Base-by-base conservation (phyloP, 1,139 yeast genomes). In the Suhomyces kunorum region DNA sequence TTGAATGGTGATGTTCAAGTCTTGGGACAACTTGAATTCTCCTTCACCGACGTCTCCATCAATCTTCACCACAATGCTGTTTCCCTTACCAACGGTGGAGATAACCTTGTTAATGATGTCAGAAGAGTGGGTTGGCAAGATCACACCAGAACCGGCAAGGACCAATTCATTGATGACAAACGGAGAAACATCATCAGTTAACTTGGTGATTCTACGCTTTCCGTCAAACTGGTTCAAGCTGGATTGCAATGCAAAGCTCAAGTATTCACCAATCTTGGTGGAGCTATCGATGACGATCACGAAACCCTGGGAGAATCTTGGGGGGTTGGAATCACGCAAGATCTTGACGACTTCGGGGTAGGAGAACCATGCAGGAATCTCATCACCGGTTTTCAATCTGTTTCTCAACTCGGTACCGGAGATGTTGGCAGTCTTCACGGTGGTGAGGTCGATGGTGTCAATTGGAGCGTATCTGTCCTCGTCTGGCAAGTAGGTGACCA, bases 291-390 rank as follows among this genome's bases (percentile, higher is more conserved):
- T 71, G 48, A 80, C 74, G 50, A 83, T 68, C 8, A 87, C 88
- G 65, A 90, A 90, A 31, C 98, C 98, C 70, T 90, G 98, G 46
- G 76, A 66, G 45, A 74, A 78, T 67, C 97, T 83, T 47, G 98
- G 96, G 45, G 98, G 98, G 64, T 90, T 90, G 33, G 94, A 81
- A 54, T 88, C 94, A 62, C 98, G 83, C 56, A 90, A 77, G 46
- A 90, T 90, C 61, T 79, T 77, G 45, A 90, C 98, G 36, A 90
- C 97, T 66, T 90, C 97, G 5, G 97, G 97, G 67, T 90, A 90
- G 2, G 96, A 87, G 68, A 90, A 90, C 98, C 98, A 90, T 57
- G 80, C 94, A 46, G 98, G 98, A 52, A 90, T 90, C 45, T 83
- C 84, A 34, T 84, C 76, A 43, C 98, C 98, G 45, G 84, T 85